Conservation (phyloP, 371 early-diverging fungal species). For the Mucor plumbeus region DNA sequence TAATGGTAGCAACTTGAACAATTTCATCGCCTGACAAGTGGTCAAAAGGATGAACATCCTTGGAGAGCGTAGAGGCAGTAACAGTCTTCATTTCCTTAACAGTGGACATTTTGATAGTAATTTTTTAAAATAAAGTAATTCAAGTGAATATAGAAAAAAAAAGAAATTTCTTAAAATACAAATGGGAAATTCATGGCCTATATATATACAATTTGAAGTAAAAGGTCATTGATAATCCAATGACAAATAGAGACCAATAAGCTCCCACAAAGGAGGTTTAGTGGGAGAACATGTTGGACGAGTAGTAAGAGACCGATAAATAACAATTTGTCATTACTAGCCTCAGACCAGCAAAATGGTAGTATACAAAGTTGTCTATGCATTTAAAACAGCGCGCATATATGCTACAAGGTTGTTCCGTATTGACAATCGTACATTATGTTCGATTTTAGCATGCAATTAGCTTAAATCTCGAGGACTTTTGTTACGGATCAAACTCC, state of each 20-base stretch:
- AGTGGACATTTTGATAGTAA: constrained; percentile 30
- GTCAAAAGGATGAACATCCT: constrained; percentile 49
- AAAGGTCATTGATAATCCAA: constrained; percentile 17
- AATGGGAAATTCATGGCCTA: constrained; percentile 10
- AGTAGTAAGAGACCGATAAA: constrained; percentile 26
- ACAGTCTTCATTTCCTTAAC: constrained; percentile 48
- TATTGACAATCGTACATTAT: background rate
- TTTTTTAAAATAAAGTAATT: background rate
- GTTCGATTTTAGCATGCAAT: background rate
- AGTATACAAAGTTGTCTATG: background rate
- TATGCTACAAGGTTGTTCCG: constrained; percentile 10
- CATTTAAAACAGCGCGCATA: background rate
- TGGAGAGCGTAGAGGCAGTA: constrained; percentile 33
- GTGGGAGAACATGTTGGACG: constrained; percentile 16
- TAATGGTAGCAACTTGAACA: constrained; percentile 38
- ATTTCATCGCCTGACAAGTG: constrained; percentile 53
- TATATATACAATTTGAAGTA: constrained; percentile 22
- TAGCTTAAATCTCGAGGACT: background rate
- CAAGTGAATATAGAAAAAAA: constrained; percentile 12
- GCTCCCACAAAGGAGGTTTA: constrained; percentile 19
- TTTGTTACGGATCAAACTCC: background rate
- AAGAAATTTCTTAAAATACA: background rate
- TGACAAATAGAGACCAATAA: constrained; percentile 35
- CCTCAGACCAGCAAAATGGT: constrained; percentile 46
- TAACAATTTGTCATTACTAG: constrained; percentile 48